Evolutionary conservation across 2,329 filamentous ascomycete species (phyloP).

Genomic region (Aspergillus sp.): DNA sequence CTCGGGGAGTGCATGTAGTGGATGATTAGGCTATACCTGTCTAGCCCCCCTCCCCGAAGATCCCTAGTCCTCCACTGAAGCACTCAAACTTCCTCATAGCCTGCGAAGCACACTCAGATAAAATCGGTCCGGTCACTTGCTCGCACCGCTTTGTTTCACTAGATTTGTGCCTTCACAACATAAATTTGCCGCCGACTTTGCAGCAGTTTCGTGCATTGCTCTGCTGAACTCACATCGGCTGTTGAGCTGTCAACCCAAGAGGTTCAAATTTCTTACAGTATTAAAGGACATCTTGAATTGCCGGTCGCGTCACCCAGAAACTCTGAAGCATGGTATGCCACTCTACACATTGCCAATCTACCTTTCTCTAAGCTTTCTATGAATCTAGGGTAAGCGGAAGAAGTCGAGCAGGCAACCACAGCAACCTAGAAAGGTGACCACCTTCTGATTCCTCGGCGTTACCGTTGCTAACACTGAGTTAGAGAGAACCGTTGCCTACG

Average conservation of each 20-base stretch:
- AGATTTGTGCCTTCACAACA: too few relatives aligned
- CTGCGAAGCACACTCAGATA: too few relatives aligned
- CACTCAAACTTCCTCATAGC: too few relatives aligned
- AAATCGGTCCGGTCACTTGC: too few relatives aligned
- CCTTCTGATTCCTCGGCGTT: not conserved
- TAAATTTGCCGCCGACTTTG: too few relatives aligned
- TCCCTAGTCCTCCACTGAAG: too few relatives aligned
- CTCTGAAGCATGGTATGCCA: conserved; percentile 10
- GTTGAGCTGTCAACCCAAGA: not conserved
- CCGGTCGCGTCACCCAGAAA: not conserved
- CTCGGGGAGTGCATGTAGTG: too few relatives aligned
- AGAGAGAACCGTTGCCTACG: conserved; percentile 58
- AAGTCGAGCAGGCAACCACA: conserved; percentile 77
- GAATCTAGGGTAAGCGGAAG: conserved; percentile 81
- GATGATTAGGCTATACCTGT: too few relatives aligned
- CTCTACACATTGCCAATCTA: not conserved
- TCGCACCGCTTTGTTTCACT: too few relatives aligned
- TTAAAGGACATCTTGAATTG: not conserved
- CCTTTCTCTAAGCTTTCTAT: not conserved
- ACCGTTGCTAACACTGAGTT: conserved; percentile 14
- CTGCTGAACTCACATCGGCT: not conserved
- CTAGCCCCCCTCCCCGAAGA: too few relatives aligned
- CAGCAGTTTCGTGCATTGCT: too few relatives aligned
- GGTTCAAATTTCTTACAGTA: not conserved
- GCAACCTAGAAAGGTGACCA: conserved; percentile 75